Evolutionary conservation across 73 alveolate genomes (phyloP).

Genomic region (Tetrahymena malaccensis): DNA sequence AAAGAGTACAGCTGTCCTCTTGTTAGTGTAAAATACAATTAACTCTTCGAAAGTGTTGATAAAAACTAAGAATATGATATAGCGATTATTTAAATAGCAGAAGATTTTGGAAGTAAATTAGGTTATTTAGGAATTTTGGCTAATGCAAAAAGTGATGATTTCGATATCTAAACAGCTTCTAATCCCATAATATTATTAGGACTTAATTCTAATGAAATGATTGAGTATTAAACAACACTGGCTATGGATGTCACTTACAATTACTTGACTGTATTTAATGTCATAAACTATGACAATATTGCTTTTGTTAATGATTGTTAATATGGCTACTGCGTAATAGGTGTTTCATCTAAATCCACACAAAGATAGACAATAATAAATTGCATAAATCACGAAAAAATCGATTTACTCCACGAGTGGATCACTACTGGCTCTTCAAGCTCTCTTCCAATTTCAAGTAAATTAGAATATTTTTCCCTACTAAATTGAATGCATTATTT

Average conservation of each 20-base stretch:
- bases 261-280: background rate
- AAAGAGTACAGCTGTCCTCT: background rate
- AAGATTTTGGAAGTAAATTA: background rate
- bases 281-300: background rate
- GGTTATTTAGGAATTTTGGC: background rate
- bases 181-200: background rate
- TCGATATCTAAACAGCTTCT: background rate
- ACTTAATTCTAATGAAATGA: background rate
- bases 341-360: background rate
- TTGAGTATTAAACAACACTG: background rate
- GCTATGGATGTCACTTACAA: background rate
- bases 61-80: background rate
- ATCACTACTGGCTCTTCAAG: background rate
- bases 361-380: background rate
- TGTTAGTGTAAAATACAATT: background rate
- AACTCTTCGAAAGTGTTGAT: background rate
- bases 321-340: background rate
- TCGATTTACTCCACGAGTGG: background rate
- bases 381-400: background rate
- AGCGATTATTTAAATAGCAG: background rate
- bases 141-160: background rate
- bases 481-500: too few relatives aligned
- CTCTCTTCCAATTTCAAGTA: background rate
- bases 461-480: background rate
- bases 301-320: background rate